phyloP scores from a whole-genome alignment of 768 basidiomycete species.

The Cystobasidium tubakii region DNA sequence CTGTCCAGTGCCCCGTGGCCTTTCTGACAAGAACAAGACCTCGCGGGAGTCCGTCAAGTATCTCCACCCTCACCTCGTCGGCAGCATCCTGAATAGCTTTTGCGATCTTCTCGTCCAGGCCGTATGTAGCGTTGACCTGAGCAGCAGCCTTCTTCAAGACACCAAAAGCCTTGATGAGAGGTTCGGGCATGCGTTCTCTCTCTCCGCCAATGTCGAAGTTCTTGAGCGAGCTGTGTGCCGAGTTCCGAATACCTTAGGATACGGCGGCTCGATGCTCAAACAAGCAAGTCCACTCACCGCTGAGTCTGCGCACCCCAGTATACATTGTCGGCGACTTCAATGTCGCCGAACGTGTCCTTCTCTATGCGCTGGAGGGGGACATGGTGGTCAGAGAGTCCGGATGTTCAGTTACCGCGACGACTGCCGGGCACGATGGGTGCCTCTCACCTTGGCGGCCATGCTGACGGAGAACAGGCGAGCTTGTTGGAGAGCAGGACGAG shows the following conservation, averaged over 20 bases:
- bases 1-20: background rate
- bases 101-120: conserved; percentile 78
- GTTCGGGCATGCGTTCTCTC: conserved; percentile 81
- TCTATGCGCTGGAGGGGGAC: conserved; percentile 10
- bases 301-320: conserved; percentile 99
- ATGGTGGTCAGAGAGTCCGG: background rate
- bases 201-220: conserved; percentile 99
- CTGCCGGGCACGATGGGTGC: background rate
- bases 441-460: conserved; percentile 15
- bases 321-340: conserved; percentile 75
- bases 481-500: conserved; percentile 15
- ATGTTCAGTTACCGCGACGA: background rate
- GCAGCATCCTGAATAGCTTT: conserved; percentile 85
- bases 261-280: too few relatives aligned
- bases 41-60: background rate
- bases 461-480: conserved; percentile 20
- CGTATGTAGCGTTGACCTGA: conserved; percentile 79
- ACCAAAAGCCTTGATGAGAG: conserved; percentile 97
- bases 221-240: conserved; percentile 65
- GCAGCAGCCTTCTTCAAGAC: conserved; percentile 95
- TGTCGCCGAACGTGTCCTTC: conserved; percentile 85
- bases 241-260: too few relatives aligned
- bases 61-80: conserved; percentile 65
- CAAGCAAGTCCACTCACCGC: too few relatives aligned
- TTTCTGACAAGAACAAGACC: conserved; percentile 8